These are phyloP conservation scores for Bipolaris cookei DNA, from an alignment of 2,329 filamentous ascomycete species.

Conservation along the genomic window DNA sequence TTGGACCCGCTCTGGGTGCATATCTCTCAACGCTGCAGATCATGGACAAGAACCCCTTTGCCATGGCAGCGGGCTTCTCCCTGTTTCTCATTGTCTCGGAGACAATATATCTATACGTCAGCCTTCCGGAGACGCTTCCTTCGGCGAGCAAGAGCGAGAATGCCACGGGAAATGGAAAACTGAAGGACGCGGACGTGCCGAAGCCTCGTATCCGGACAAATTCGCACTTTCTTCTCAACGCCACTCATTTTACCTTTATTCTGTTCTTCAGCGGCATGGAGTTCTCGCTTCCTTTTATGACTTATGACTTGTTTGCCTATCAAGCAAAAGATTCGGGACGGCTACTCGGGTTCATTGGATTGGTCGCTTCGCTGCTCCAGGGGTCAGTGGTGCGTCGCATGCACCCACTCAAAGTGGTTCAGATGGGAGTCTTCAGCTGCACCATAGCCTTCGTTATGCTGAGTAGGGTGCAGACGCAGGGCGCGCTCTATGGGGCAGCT, in stretches of 20 bases:
- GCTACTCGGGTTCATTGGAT: constrained; percentile 86
- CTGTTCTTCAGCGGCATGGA: constrained; percentile 99
- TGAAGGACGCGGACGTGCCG: constrained; percentile 23
- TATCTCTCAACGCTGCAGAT: constrained; percentile 78
- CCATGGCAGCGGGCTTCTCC: constrained; percentile 87
- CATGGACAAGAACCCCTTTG: constrained; percentile 90
- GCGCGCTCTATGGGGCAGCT: constrained; percentile 79
- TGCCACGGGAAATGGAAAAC: constrained; percentile 27
- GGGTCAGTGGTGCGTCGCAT: constrained; percentile 88
- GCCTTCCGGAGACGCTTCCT: constrained; percentile 86
- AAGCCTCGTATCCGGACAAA: constrained; percentile 67
- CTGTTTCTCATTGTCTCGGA: constrained; percentile 83
- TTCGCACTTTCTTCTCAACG: constrained; percentile 80
- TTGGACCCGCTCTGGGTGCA: constrained; percentile 90
- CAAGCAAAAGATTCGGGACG: constrained; percentile 79
- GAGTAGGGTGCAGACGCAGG: constrained; percentile 69
- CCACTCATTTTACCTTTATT: constrained; percentile 87
- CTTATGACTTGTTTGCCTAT: constrained; percentile 89
- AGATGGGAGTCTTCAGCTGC: constrained; percentile 78
- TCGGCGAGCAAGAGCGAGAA: constrained; percentile 27
- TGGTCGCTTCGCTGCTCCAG: constrained; percentile 90
- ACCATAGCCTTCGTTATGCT: constrained; percentile 82
- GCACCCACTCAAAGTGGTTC: constrained; percentile 79
- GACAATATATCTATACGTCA: constrained; percentile 84
- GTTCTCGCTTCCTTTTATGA: constrained; percentile 96